Percentiles rank a stretch among this genome's conserved stretches.
These are phyloP conservation scores for Daldinia decipiens DNA, from an alignment of 495 filamentous ascomycete species.

Conservation along the genomic window DNA sequence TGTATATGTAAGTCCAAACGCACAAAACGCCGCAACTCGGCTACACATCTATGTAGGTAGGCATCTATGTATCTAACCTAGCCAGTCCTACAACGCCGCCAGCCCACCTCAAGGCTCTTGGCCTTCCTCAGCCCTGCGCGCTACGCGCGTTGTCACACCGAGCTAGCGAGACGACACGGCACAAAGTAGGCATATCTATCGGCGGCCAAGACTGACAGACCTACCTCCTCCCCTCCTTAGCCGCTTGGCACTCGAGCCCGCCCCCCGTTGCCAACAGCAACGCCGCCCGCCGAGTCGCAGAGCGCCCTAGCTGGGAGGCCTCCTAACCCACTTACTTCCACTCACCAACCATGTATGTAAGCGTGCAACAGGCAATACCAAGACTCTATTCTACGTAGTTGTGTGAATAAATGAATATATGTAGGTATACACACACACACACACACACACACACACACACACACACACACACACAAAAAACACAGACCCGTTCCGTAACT, in stretches of 20 bases:
- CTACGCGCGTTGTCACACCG: constrained; percentile 26
- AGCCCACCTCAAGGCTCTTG: constrained; percentile 26
- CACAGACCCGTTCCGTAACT: too few relatives aligned
- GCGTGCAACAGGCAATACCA: too few relatives aligned
- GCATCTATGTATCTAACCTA: too few relatives aligned
- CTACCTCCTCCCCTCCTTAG: constrained; percentile 1
- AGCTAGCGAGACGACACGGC: constrained; percentile 6
- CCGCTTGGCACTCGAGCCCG: constrained; percentile 4
- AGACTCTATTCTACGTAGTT: too few relatives aligned
- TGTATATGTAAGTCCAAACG: neutral
- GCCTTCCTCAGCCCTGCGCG: constrained; percentile 38
- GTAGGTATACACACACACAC: too few relatives aligned
- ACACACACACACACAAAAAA: too few relatives aligned
- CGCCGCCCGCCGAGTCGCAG: constrained; percentile 4
- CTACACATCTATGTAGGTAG: neutral
- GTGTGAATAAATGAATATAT: too few relatives aligned
- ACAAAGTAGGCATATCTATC: neutral
- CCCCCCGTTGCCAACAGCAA: neutral
- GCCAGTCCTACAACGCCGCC: constrained; percentile 3
- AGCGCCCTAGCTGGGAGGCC: constrained; percentile 15
- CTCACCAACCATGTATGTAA: too few relatives aligned
- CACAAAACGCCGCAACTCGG: neutral
- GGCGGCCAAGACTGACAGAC: neutral
- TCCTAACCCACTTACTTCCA: constrained; percentile 1
- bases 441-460: too few relatives aligned